phyloP scores from a whole-genome alignment of 1,284 basidiomycete species.

The Pyrrhoderma lamaoense region DNA sequence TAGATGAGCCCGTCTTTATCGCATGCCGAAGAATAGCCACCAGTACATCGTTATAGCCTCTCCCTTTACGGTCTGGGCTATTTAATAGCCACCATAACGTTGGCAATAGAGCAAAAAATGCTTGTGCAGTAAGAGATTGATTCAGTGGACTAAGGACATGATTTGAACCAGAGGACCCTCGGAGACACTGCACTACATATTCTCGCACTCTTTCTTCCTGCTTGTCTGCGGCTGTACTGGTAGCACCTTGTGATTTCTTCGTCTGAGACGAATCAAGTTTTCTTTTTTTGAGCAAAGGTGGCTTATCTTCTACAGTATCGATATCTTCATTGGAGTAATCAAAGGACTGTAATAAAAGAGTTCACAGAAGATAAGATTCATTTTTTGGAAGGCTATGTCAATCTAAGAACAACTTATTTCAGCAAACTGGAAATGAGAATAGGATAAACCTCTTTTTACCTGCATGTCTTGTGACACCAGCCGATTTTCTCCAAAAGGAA shows the following conservation, averaged over 20 bases:
- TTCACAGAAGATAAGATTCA: conserved; percentile 73
- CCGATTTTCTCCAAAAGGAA: conserved; percentile 57
- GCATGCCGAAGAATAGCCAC: conserved; percentile 54
- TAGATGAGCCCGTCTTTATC: conserved; percentile 45
- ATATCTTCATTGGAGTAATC: background rate
- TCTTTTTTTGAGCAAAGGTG: conserved; percentile 3
- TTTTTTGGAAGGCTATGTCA: conserved; percentile 57
- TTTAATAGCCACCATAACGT: conserved; percentile 80
- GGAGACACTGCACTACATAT: conserved; percentile 66
- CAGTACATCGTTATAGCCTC: conserved; percentile 36
- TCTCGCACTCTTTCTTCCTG: conserved; percentile 53
- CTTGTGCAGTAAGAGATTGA: conserved; percentile 45
- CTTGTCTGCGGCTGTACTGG: conserved; percentile 24
- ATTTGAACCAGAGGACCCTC: conserved; percentile 36
- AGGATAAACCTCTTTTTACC: conserved; percentile 29
- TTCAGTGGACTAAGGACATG: conserved; percentile 32
- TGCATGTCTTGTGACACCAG: conserved; percentile 44
- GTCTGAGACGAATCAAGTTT: background rate
- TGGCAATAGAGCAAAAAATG: conserved; percentile 69
- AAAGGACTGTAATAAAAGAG: conserved; percentile 48
- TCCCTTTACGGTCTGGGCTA: conserved; percentile 22
- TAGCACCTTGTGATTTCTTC: conserved; percentile 21
- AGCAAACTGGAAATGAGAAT: background rate
- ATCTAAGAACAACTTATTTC: conserved; percentile 30
- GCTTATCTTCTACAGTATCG: background rate